A percentile compares a stretch with the other conserved stretches of the same genome.
Conservation (phyloP, 1,284 basidiomycete genomes). For the Vanrija sp. region DNA sequence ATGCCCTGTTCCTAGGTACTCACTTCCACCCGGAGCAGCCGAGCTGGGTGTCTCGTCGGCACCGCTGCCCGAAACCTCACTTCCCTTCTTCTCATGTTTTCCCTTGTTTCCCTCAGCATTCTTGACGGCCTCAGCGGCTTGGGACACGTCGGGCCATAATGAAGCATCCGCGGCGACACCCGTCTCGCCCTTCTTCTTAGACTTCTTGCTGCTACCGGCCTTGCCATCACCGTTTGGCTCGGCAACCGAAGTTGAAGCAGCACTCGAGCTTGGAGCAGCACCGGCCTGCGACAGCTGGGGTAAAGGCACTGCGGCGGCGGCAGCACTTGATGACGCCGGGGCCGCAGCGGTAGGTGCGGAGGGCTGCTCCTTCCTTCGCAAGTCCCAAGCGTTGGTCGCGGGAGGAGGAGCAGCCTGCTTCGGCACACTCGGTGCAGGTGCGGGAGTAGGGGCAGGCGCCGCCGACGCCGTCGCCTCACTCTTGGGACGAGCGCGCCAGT, state of each 20-base stretch:
- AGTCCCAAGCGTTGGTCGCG: conserved; percentile 41
- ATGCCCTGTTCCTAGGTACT: conserved; percentile 6
- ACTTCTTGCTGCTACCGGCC: conserved; percentile 6
- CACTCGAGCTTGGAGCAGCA: neutral
- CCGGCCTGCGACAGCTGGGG: neutral
- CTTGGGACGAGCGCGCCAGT: conserved; percentile 31
- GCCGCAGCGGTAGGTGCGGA: neutral
- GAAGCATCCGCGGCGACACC: conserved; percentile 4
- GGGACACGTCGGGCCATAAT: conserved; percentile 41
- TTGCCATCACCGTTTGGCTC: conserved; percentile 4
- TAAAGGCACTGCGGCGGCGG: neutral
- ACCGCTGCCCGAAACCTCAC: conserved; percentile 16
- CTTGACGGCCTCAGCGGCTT: conserved; percentile 22
- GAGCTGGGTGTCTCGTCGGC: conserved; percentile 11
- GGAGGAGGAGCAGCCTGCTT: conserved; percentile 28
- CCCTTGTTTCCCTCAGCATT: conserved; percentile 27
- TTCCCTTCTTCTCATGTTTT: conserved; percentile 25
- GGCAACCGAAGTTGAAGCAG: neutral
- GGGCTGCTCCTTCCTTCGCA: conserved; percentile 31
- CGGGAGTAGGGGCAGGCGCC: conserved; percentile 5
- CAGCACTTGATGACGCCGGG: neutral
- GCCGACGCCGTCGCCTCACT: neutral
- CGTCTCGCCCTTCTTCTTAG: conserved; percentile 16
- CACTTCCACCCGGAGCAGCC: conserved; percentile 20
- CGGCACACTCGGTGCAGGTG: conserved; percentile 5